phyloP scores from a whole-genome alignment of 2,329 filamentous ascomycete species.

The Verruconis gallopava region DNA sequence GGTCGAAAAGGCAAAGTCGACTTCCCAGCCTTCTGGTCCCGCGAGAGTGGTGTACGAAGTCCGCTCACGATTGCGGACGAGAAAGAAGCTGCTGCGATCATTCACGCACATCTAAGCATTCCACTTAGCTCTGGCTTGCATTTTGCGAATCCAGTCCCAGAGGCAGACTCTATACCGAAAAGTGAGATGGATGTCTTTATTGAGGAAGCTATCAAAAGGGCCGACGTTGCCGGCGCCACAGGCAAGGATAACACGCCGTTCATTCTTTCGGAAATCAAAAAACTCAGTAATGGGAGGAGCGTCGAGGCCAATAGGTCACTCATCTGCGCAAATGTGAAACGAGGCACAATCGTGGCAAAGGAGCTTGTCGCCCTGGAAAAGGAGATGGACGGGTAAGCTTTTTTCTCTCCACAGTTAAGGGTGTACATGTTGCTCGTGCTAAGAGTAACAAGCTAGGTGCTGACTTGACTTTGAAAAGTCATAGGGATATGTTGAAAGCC shows the following conservation, averaged over 20 bases:
- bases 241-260: constrained; percentile 78
- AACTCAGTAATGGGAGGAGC: constrained; percentile 59
- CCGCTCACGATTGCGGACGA: constrained; percentile 64
- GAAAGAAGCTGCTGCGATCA: constrained; percentile 76
- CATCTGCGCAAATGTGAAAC: constrained; percentile 52
- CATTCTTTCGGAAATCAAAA: constrained; percentile 63
- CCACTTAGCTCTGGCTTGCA: constrained; percentile 65
- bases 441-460: constrained; percentile 1
- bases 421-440: background rate
- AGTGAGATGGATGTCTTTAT: constrained; percentile 29
- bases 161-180: constrained; percentile 55
- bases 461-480: background rate
- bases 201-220: constrained; percentile 25
- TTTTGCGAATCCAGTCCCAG: constrained; percentile 80
- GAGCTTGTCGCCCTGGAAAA: constrained; percentile 34
- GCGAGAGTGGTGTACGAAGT: constrained; percentile 72
- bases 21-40: constrained; percentile 85
- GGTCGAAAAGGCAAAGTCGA: constrained; percentile 59
- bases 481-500: background rate
- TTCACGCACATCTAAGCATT: constrained; percentile 62
- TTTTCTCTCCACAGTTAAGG: constrained; percentile 3
- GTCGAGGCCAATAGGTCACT: constrained; percentile 62
- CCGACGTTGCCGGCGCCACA: constrained; percentile 32
- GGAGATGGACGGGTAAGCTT: background rate
- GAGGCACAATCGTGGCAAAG: constrained; percentile 52